Evolutionary conservation across 2,329 filamentous ascomycete species (phyloP), one percentile per base, ranked within the genome.

Genomic region (Dothideomycetidae sp.): DNA sequence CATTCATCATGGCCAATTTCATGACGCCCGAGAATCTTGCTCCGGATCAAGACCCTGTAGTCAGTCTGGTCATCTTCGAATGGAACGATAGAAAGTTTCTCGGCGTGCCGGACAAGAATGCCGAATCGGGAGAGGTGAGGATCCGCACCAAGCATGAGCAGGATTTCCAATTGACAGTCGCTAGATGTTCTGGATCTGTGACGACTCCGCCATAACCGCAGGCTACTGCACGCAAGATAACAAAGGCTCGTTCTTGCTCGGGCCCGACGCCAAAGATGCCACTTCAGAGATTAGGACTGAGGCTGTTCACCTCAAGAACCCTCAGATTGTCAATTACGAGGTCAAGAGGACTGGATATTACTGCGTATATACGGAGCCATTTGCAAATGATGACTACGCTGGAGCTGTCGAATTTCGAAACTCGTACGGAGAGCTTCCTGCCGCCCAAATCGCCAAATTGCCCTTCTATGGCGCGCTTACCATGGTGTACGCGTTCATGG

Each of bases 381-480:
- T 75, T 55, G 74, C 69, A 16, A 65, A 69, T 0, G 66, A 71
- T 5, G 68, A 82, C 31, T 98, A 92, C 54, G 71, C 68, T 32
- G 86, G 80, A 5, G 72, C 90, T 10, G 78, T 90, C 30, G 86
- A 90, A 51, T 98, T 96, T 59, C 77, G 86, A 44, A 96, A 98
- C 59, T 81, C 90, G 2, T 98, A 92, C 54, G 90, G 90, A 54
- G 88, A 98, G 64, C 76, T 98, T 39, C 82, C 86, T 4, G 90
- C 85, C 5, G 85, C 85, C 2, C 88, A 98, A 58, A 94, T 98
- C 47, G 81, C 92, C 13, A 98, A 98, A 59, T 68, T 98, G 41
- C 88, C 90, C 2, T 98, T 98, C 57, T 98, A 98, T 53, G 90
- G 88, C 32, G 88, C 81, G 40, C 76, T 96, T 48, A 88, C 86